phyloP scores from a whole-genome alignment of 2,329 filamentous ascomycete genomes.

The Ophioceras dolichostomum region DNA sequence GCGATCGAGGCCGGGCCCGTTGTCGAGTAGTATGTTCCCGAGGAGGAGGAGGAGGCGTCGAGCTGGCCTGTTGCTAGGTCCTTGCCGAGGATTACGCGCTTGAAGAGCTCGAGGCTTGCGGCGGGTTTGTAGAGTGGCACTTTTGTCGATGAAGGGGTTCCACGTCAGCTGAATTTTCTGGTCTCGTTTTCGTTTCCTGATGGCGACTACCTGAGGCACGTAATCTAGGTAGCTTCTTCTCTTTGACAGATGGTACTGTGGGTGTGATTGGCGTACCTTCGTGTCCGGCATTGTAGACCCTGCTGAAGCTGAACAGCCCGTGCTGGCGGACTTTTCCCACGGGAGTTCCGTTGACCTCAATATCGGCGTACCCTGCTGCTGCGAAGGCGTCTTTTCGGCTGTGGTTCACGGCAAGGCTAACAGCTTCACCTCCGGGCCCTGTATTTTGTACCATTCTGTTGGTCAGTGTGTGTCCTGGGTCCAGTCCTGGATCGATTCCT shows the following conservation, averaged over 20 bases:
- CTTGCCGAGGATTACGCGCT: slow-evolving; percentile 31
- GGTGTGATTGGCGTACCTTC: slow-evolving; percentile 14
- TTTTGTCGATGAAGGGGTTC: too few relatives aligned
- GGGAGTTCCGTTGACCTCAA: slow-evolving; percentile 53
- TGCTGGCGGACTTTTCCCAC: slow-evolving; percentile 65
- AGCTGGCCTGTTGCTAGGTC: slow-evolving; percentile 32
- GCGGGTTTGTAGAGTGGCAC: slow-evolving; percentile 35
- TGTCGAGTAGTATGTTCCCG: too few relatives aligned
- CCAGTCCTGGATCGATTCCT: too few relatives aligned
- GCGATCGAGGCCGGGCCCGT: background rate
- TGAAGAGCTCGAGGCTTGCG: slow-evolving; percentile 32
- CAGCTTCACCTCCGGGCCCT: slow-evolving; percentile 57
- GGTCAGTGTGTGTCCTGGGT: too few relatives aligned
- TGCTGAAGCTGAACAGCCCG: slow-evolving; percentile 61
- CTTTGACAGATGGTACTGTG: too few relatives aligned
- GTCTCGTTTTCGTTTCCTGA: too few relatives aligned
- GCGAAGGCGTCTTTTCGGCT: slow-evolving; percentile 39
- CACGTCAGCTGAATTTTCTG: too few relatives aligned
- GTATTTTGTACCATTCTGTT: too few relatives aligned
- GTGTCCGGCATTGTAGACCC: slow-evolving; percentile 57
- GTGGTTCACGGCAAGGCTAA: slow-evolving; percentile 50
- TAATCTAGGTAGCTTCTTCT: too few relatives aligned
- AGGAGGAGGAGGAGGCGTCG: background rate
- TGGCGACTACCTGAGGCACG: too few relatives aligned
- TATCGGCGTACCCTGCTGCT: slow-evolving; percentile 57